Evolutionary conservation across 2,329 filamentous ascomycete genomes (phyloP), one percentile per base, ranked within the genome.

Genomic region (Sporothrix pallida): DNA sequence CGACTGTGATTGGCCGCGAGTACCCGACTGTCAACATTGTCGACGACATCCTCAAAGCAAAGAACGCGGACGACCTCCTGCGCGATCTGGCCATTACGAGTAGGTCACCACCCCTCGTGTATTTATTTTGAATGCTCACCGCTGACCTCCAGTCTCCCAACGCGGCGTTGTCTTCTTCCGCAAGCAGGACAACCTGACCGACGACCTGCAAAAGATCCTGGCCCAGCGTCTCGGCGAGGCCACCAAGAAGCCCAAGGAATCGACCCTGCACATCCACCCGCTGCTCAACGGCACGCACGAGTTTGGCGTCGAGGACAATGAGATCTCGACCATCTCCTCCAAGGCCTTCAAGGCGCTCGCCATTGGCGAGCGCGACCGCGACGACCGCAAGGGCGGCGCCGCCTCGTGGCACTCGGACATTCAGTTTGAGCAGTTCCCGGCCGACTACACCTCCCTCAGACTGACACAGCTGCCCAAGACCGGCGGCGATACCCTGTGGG

Each of bases 401-500:
- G 68, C 48, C 46, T 56, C 67, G 69, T 87, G 85, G 85, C 85
- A 87, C 75, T 83, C 83, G 63, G 85, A 86, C 74, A 85, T 86
- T 73, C 84, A 83, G 5, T 86, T 86, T 71, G 84, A 86, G 78
- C 81, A 78, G 0, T 79, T 84, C 42, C 84, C 85, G 0, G 83
- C 82, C 23, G 84, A 86, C 75, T 86, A 86, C 74, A 82, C 84
- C 1, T 80, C 84, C 31, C 78, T 86, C 12, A 80, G 83, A 52
- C 78, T 86, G 74, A 82, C 82, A 0, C 77, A 84, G 77, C 80
- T 83, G 15, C 84, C 84, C 0, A 76, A 78, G 69, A 83, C 81
- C 5, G 84, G 84, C 60, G 83, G 83, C 42, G 85, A 87, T 79
- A 91, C 90, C 0, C 84, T 92, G 8, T 92, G 90, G 89, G 90